Evolutionary conservation across 176 grass and related monocot species (phyloP).

Genomic region (Oryza glaberrima): DNA sequence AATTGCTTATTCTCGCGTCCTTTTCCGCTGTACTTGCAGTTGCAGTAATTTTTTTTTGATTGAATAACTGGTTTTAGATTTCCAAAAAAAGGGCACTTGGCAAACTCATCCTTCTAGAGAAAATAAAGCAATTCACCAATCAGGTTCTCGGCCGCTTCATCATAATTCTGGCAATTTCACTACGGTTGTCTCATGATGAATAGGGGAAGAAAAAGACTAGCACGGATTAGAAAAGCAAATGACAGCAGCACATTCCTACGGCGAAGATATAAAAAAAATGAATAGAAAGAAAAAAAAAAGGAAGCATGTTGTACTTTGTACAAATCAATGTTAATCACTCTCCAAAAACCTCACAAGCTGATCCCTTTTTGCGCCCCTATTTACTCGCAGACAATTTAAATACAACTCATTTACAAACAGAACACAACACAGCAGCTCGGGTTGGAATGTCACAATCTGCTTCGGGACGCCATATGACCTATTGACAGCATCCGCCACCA

Average conservation of each 20-base stretch:
- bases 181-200: background rate
- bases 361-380: constrained; percentile 30
- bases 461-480: constrained; percentile 26
- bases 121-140: background rate
- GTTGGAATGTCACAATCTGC: background rate
- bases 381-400: constrained; percentile 53
- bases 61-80: constrained; percentile 9
- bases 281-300: constrained; percentile 9
- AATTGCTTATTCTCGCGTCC: background rate
- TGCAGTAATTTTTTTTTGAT: background rate
- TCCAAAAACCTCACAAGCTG: constrained; percentile 37
- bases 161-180: background rate
- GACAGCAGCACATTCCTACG: background rate
- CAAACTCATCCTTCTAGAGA: background rate
- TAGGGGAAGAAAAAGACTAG: background rate
- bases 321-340: constrained; percentile 53
- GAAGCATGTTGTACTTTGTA: constrained; percentile 44
- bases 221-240: background rate
- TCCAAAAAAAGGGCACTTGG: background rate
- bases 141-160: background rate
- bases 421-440: constrained; percentile 21
- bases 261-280: background rate
- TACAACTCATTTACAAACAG: constrained; percentile 63
- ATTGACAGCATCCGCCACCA: constrained; percentile 65
- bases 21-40: background rate